These are phyloP conservation scores for Heterococcus sp. DNA, from an alignment of 108 stramenopile species.

Conservation along the genomic window DNA sequence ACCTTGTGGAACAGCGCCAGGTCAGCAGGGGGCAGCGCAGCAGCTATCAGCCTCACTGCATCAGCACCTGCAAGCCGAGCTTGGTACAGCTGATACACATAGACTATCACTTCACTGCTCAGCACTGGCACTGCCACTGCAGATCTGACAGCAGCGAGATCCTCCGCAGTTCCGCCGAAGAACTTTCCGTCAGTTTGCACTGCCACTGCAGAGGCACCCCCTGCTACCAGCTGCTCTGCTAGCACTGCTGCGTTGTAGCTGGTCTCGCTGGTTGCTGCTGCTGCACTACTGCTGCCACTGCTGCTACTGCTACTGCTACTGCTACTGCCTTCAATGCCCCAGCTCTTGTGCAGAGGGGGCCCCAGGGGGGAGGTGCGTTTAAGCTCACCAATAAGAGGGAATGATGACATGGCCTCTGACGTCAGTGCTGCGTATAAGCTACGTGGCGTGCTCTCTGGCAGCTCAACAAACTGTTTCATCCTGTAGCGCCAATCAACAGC, in stretches of 20 bases:
- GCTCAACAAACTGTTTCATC: background rate
- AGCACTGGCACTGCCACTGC: constrained; percentile 34
- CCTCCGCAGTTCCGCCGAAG: constrained; percentile 31
- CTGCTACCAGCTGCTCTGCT: constrained; percentile 6
- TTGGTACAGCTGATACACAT: constrained; percentile 23
- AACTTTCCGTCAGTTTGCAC: constrained; percentile 30
- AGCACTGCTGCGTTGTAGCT: constrained; percentile 8
- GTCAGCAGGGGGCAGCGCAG: no score
- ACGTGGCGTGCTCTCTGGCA: background rate
- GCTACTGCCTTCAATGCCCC: background rate
- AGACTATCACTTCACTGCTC: constrained; percentile 42
- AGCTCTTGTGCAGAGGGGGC: background rate
- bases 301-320: no score
- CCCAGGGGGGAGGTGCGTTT: background rate
- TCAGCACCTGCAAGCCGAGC: background rate
- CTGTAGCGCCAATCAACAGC: no score
- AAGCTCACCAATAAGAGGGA: background rate
- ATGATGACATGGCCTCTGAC: background rate
- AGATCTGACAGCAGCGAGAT: constrained; percentile 8
- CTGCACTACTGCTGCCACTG: constrained; percentile 6
- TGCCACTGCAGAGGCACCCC: constrained; percentile 20
- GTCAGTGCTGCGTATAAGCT: background rate
- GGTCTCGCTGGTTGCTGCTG: constrained; percentile 5
- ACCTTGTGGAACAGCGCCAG: no score
- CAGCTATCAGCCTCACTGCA: no score